Evolutionary conservation across 2,329 filamentous ascomycete genomes (phyloP), one percentile per base, ranked within the genome.

Genomic region (Xylaria sp.): DNA sequence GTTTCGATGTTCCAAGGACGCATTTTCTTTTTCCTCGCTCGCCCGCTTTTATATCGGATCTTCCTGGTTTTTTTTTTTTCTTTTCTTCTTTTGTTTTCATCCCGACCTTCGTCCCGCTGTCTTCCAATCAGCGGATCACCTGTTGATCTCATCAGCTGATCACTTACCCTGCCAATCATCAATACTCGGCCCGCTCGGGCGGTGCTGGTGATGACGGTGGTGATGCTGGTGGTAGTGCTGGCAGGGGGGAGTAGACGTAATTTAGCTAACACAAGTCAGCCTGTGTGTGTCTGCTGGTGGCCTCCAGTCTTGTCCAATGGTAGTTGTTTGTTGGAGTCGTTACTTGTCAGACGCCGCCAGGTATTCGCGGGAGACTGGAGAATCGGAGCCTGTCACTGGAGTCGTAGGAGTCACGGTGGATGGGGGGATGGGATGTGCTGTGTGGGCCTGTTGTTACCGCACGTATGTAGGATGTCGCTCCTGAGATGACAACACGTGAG

Each of bases 401-500:
- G 16, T 16, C 16, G 16, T 16, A 16, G 16, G 16, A 16, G 16
- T 16, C 23, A 30, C 23, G 23, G 23, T 30, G 23, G 23, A 30
- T 30, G 23, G 23, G 23, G 23, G 23, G 23, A 30, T 30, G 23
- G 23, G 23, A 30, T 30, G 23, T 4, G 42, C 2, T 46, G 11
- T 46, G 10, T n/a, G 16, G 16, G 16, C 16, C 16, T n/a, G 37
- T n/a, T 46, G 42, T 46, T 46, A 46, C 42, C 11, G 42, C 37
- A 16, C 10, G 2, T 11, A 10, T 55, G n/a, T 18, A 23, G 35
- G 42, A 42, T 34, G 56, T 55, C 35, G 23, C 59, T 51, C 55
- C 57, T 35, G 19, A 44, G 59, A 57, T 56, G 59, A 49, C 55
- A 60, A 58, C 52, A 58, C 53, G 59, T 59, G 62, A 62, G 55